These are phyloP conservation scores for Aphanomyces invadans DNA, from an alignment of 352 stramenopile species.

Conservation along the genomic window DNA sequence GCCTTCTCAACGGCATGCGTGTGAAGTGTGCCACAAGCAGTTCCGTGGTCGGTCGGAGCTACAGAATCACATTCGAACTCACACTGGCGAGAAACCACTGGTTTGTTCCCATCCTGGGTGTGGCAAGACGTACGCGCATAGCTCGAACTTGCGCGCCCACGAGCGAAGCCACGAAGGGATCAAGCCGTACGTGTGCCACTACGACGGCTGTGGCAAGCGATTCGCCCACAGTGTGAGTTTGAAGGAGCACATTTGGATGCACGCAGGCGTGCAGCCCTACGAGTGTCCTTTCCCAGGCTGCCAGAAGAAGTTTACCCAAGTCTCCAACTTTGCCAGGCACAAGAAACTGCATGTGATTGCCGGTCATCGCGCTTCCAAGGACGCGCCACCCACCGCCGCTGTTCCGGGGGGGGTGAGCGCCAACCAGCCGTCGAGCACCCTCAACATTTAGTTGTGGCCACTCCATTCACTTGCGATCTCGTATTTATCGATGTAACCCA, in stretches of 20 bases:
- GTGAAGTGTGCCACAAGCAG: slow-evolving; percentile 75
- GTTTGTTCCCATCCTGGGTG: slow-evolving; percentile 81
- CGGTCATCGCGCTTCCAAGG: neutral
- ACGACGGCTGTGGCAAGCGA: slow-evolving; percentile 81
- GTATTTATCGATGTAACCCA: slow-evolving; percentile 14
- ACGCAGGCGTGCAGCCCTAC: slow-evolving; percentile 85
- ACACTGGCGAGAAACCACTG: slow-evolving; percentile 86
- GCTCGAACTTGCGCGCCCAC: slow-evolving; percentile 86
- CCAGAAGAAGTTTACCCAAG: slow-evolving; percentile 86
- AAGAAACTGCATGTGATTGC: slow-evolving; percentile 64
- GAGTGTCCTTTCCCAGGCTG: slow-evolving; percentile 85
- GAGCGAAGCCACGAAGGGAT: slow-evolving; percentile 85
- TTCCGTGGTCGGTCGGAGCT: slow-evolving; percentile 77
- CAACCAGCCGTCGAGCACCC: neutral
- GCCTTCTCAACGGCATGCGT: slow-evolving; percentile 80
- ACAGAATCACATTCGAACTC: slow-evolving; percentile 84
- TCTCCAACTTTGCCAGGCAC: slow-evolving; percentile 80
- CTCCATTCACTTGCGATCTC: neutral
- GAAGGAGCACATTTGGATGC: slow-evolving; percentile 89
- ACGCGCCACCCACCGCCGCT: too few relatives aligned
- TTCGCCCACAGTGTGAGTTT: slow-evolving; percentile 88
- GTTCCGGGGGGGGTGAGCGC: too few relatives aligned
- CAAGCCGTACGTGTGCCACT: slow-evolving; percentile 88
- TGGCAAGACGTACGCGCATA: slow-evolving; percentile 85
- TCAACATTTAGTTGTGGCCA: slow-evolving; percentile 2